Percentiles rank a stretch among this genome's conserved stretches.
These are phyloP conservation scores for Geotrichum aggregatum DNA, from an alignment of 1,139 yeast species.

Conservation along the genomic window DNA sequence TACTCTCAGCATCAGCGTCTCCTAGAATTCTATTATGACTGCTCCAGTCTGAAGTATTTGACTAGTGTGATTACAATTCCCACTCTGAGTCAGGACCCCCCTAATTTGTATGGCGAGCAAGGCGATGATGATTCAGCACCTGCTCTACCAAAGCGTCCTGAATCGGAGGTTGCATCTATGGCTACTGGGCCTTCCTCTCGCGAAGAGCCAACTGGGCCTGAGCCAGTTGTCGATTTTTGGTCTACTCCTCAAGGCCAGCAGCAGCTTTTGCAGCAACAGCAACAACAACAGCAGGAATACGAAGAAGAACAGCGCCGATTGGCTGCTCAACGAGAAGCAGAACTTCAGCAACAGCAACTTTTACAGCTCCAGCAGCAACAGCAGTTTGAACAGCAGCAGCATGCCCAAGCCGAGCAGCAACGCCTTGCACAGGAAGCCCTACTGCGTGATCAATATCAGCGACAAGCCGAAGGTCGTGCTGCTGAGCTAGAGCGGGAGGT, in stretches of 20 bases:
- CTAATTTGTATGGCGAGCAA: slow-evolving; percentile 52
- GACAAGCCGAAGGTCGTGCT: slow-evolving; percentile 73
- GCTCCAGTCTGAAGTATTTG: slow-evolving; percentile 78
- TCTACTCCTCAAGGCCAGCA: slow-evolving; percentile 36
- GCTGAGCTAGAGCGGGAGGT: slow-evolving; percentile 81
- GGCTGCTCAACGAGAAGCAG: slow-evolving; percentile 49
- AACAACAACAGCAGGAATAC: slow-evolving; percentile 42
- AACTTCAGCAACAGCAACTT: slow-evolving; percentile 46
- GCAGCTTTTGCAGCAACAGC: slow-evolving; percentile 40
- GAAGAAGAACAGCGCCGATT: slow-evolving; percentile 52
- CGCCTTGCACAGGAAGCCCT: slow-evolving; percentile 71
- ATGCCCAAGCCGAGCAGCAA: slow-evolving; percentile 64
- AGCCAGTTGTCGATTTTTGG: slow-evolving; percentile 48
- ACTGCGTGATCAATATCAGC: slow-evolving; percentile 64
- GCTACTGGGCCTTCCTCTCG: slow-evolving; percentile 42
- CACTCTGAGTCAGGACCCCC: slow-evolving; percentile 68
- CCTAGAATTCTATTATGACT: slow-evolving; percentile 84
- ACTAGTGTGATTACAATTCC: slow-evolving; percentile 86
- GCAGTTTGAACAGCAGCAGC: slow-evolving; percentile 66
- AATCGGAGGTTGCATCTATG: slow-evolving; percentile 28
- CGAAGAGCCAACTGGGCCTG: slow-evolving; percentile 30
- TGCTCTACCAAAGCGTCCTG: slow-evolving; percentile 46
- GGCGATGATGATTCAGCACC: slow-evolving; percentile 42
- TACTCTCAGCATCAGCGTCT: slow-evolving; percentile 75
- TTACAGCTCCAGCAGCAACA: slow-evolving; percentile 58